Base-by-base conservation (phyloP, 2,329 filamentous ascomycete species). In the Zasmidium angulare region DNA sequence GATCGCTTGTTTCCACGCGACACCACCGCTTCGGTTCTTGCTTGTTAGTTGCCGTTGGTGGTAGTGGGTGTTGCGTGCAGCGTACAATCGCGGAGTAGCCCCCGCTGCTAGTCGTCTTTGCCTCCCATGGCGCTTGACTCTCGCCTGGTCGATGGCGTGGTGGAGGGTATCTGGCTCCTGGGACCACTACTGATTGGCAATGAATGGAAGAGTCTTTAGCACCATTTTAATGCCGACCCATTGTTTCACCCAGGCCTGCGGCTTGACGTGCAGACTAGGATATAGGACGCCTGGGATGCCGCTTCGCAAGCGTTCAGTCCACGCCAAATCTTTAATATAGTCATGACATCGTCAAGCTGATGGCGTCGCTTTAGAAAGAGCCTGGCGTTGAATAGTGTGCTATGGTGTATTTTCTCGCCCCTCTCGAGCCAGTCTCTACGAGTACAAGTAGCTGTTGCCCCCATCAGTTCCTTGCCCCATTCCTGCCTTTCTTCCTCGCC, bases 151-250 rank as follows among this genome's bases (percentile, higher is more conserved):
- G 31, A 46, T 50, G 60, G 56, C 60, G 56, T 62, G 49, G 52
- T 43, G 21, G 19, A 2, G 23, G 46, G 49, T 50, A 20, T 23
- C 48, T 60, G 60, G 58, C 47, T 54, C 52, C 29, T 50, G 61
- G 58, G 53, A 43, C 43, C 51, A 52, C 47, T 29, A 58, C 21
- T 60, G 36, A 53, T 56, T 52, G 58, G 58, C 24, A 49, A 29
- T 19, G 21, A 26, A 24, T 46, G 11, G 49, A 49, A 29, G 26
- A 29, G 26, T 29, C 26, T 29, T 29, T 11, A 6, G 26, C 36
- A 48, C 52, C 36, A 53, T 49, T 57, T 54, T 53, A 56, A 55
- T 63, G 56, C 59, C 61, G 58, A 61, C 53, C 59, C 58, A 57
- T 17, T 49, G 23, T 53, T 57, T 51, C 20, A 43, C 14, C 36